A percentile compares a stretch with the other conserved stretches of the same genome.
Evolutionary conservation across 2,329 filamentous ascomycete species (phyloP).

Genomic region (Ambrosiella xylebori): DNA sequence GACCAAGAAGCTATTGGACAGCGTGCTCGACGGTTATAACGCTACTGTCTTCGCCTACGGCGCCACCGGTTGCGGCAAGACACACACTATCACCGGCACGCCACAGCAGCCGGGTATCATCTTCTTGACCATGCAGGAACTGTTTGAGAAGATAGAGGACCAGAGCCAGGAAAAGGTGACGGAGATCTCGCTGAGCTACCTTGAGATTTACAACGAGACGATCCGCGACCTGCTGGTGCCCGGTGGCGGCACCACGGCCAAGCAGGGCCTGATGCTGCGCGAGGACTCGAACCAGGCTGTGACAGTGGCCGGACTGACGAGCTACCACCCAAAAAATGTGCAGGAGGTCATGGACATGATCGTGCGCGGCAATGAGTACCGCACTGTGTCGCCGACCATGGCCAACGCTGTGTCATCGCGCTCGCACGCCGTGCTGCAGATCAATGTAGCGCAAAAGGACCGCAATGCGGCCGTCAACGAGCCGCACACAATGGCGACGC

Average conservation of each 20-base stretch:
- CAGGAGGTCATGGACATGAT: conserved; percentile 99
- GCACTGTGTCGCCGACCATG: conserved; percentile 91
- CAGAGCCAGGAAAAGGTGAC: conserved; percentile 71
- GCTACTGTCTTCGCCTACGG: conserved; percentile 97
- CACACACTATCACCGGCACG: conserved; percentile 90
- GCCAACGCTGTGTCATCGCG: conserved; percentile 95
- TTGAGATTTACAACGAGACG: conserved; percentile 98
- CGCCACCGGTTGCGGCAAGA: conserved; percentile 95
- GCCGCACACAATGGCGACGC: conserved; percentile 91
- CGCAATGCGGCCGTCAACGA: conserved; percentile 84
- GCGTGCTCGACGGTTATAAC: conserved; percentile 93
- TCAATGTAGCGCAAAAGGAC: conserved; percentile 89
- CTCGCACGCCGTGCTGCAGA: conserved; percentile 91
- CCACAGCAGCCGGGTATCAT: conserved; percentile 90
- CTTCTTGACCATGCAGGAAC: conserved; percentile 95
- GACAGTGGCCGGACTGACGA: conserved; percentile 77
- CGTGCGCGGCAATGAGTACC: conserved; percentile 79
- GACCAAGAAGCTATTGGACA: conserved; percentile 77
- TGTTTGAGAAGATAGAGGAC: conserved; percentile 92
- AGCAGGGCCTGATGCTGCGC: conserved; percentile 72
- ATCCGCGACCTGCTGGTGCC: conserved; percentile 90
- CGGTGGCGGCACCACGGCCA: conserved; percentile 43
- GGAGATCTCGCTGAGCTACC: conserved; percentile 80
- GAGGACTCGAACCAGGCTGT: conserved; percentile 91
- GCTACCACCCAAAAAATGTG: conserved; percentile 78